Conservation (phyloP, 257 asterid species). For the Nemophila menziesii region DNA sequence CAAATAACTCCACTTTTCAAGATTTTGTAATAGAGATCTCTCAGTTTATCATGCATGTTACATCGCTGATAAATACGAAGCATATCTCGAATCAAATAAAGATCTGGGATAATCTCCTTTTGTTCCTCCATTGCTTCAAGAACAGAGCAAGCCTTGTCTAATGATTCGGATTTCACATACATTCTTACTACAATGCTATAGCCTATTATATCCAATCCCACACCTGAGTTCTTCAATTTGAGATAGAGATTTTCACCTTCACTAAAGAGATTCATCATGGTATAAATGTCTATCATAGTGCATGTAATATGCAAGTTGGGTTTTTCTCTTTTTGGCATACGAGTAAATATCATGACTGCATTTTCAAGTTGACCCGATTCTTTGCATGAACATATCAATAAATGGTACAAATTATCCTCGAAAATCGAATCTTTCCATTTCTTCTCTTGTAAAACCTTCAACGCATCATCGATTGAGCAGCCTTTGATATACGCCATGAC, state of each 20-base stretch:
- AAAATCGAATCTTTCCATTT: slow-evolving; percentile 61
- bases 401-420: slow-evolving; percentile 76
- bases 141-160: slow-evolving; percentile 51
- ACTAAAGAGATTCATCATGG: slow-evolving; percentile 34
- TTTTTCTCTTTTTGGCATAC: slow-evolving; percentile 43
- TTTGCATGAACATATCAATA: slow-evolving; percentile 76
- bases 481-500: slow-evolving; percentile 57
- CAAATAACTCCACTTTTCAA: slow-evolving; percentile 45
- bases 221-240: slow-evolving; percentile 36
- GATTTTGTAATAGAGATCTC: slow-evolving; percentile 50
- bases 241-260: slow-evolving; percentile 59
- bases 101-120: slow-evolving; percentile 60
- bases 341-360: slow-evolving; percentile 46
- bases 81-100: slow-evolving; percentile 82
- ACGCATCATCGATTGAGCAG: slow-evolving; percentile 48
- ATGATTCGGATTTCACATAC: slow-evolving; percentile 59
- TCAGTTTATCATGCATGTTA: slow-evolving; percentile 46
- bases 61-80: slow-evolving; percentile 61
- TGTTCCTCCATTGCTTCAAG: slow-evolving; percentile 47
- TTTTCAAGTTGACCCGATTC: slow-evolving; percentile 50
- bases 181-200: slow-evolving; percentile 60
- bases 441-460: slow-evolving; percentile 48
- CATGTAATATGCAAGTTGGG: slow-evolving; percentile 71
- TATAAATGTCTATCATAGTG: slow-evolving; percentile 76
- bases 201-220: slow-evolving; percentile 61